Conservation (phyloP, 345 rosid genomes). For the Eucalyptus paniculata region DNA sequence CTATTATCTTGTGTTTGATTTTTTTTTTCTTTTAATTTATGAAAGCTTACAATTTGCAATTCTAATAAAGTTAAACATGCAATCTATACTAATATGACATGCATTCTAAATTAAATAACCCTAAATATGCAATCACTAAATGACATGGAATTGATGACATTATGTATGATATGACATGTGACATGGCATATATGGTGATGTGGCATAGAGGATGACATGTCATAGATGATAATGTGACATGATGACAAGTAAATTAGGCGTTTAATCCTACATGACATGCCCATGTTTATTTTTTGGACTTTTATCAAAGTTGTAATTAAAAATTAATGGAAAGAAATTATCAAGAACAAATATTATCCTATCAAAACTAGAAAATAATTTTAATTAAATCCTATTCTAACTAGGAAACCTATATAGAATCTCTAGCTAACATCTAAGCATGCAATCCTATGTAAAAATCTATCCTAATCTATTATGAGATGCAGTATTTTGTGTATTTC, state of each 20-base stretch:
- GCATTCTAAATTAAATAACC: not conserved
- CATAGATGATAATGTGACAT: not conserved
- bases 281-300: not conserved
- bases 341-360: not conserved
- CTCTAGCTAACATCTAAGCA: not conserved
- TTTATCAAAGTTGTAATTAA: too few relatives aligned
- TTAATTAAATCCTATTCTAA: not conserved
- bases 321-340: not conserved
- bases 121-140: not conserved
- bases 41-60: not conserved
- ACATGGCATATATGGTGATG: not conserved
- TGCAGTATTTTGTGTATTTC: not conserved
- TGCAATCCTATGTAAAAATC: not conserved
- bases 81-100: not conserved
- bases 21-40: not conserved
- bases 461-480: not conserved
- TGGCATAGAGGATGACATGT: not conserved
- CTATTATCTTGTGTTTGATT: not conserved
- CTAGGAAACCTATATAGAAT: not conserved
- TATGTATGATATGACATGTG: not conserved
- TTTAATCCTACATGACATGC: not conserved
- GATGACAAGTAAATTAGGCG: not conserved
- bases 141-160: not conserved
- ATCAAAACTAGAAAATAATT: not conserved
- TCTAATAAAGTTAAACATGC: not conserved